A percentile compares a stretch with the other conserved stretches of the same genome.
These are phyloP conservation scores for Ceratobasidium sp. DNA, from an alignment of 1,284 basidiomycete genomes.

Conservation along the genomic window DNA sequence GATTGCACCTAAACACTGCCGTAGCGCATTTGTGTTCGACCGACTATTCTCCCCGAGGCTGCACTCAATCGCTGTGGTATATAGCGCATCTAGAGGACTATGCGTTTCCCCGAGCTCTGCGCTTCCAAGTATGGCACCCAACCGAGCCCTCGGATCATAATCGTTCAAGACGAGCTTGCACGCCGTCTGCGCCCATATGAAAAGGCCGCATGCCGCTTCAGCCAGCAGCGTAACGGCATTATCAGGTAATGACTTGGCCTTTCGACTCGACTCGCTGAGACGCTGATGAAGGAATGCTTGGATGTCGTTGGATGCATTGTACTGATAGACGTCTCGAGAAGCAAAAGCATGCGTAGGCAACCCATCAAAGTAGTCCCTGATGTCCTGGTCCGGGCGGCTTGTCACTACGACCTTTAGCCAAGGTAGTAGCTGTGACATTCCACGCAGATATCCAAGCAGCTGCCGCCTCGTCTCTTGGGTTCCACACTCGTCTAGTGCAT, in stretches of 20 bases:
- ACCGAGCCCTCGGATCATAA: neutral
- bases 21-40: neutral
- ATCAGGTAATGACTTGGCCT: neutral
- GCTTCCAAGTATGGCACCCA: neutral
- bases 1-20: neutral
- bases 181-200: constrained; percentile 42
- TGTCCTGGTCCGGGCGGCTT: constrained; percentile 5
- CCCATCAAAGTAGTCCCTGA: neutral
- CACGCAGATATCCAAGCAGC: neutral
- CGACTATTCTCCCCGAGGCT: no score
- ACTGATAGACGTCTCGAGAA: neutral
- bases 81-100: constrained; percentile 11
- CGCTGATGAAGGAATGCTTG: neutral
- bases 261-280: neutral
- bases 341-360: no score
- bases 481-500: constrained; percentile 44
- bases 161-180: neutral
- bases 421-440: constrained; percentile 9
- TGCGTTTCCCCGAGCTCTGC: neutral
- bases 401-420: constrained; percentile 36
- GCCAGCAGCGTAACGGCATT: neutral
- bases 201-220: constrained; percentile 15
- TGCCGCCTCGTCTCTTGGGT: neutral
- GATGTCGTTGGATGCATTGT: constrained; percentile 19
- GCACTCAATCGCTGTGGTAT: constrained; percentile 5